phyloP scores from a whole-genome alignment of 805 yeast genomes.

The Ogataea degrootiae region DNA sequence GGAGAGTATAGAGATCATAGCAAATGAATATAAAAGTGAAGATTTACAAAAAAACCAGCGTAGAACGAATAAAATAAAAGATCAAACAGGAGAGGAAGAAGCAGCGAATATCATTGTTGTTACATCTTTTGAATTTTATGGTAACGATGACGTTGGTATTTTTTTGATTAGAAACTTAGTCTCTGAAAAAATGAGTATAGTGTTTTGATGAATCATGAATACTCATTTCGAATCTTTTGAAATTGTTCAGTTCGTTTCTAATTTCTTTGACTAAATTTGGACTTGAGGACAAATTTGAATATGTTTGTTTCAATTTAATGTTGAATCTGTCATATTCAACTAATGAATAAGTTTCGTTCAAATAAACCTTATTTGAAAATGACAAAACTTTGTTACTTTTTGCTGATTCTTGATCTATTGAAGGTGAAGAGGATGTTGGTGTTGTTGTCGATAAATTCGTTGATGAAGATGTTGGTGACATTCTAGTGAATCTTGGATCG shows the following conservation, averaged over 20 bases:
- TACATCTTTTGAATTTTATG: no score
- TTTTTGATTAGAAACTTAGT: not conserved
- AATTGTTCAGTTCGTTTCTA: slow-evolving; percentile 60
- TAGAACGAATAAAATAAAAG: no score
- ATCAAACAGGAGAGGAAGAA: no score
- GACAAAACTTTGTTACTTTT: slow-evolving; percentile 7
- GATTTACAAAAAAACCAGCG: no score
- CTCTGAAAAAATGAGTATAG: slow-evolving; percentile 58
- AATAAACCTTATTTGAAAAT: slow-evolving; percentile 43
- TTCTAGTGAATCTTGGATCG: not conserved
- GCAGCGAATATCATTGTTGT: no score
- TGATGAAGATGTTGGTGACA: slow-evolving; percentile 1
- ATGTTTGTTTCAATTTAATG: slow-evolving; percentile 43
- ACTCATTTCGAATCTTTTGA: slow-evolving; percentile 58
- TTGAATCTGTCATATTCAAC: slow-evolving; percentile 51
- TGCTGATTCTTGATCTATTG: not conserved
- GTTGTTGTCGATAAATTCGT: not conserved
- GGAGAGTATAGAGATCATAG: no score
- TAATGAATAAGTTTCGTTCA: slow-evolving; percentile 51
- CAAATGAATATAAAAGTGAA: no score
- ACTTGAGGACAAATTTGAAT: slow-evolving; percentile 40
- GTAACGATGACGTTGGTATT: no score
- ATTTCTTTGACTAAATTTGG: slow-evolving; percentile 49
- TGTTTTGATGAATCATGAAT: slow-evolving; percentile 58
- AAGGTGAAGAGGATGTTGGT: not conserved